Conservation (phyloP, 2,329 filamentous ascomycete species). For the Trichoderma semiorbis region DNA sequence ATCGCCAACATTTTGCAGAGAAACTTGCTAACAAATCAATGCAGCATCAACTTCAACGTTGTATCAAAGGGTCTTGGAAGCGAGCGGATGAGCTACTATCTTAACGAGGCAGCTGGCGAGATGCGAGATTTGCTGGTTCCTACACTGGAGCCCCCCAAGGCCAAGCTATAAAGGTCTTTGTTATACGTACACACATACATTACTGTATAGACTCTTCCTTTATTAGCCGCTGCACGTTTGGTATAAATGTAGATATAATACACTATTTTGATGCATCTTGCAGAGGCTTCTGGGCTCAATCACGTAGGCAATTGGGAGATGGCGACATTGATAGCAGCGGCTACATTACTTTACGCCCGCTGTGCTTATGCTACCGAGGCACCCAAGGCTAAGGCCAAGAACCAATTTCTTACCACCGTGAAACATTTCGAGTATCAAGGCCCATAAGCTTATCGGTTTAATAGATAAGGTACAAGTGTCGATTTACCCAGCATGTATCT, state of each 20-base stretch:
- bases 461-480: background rate
- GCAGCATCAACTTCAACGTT: constrained; percentile 93
- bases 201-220: background rate
- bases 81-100: constrained; percentile 90
- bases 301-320: background rate
- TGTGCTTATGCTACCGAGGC: background rate
- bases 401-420: background rate
- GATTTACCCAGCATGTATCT: background rate
- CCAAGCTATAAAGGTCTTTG: constrained; percentile 67
- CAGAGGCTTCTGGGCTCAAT: background rate
- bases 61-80: constrained; percentile 90
- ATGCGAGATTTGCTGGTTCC: constrained; percentile 82
- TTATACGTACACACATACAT: background rate
- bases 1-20: background rate
- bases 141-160: constrained; percentile 74
- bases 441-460: background rate
- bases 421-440: background rate
- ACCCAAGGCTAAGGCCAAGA: background rate
- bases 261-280: background rate
- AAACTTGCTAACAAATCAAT: background rate
- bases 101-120: constrained; percentile 90
- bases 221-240: background rate
- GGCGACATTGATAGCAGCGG: background rate
- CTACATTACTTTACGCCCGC: background rate
- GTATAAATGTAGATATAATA: background rate